A percentile compares a stretch with the other conserved stretches of the same genome.
Conservation (phyloP, 2,329 filamentous ascomycete genomes). For the Trichoderma hamatum region DNA sequence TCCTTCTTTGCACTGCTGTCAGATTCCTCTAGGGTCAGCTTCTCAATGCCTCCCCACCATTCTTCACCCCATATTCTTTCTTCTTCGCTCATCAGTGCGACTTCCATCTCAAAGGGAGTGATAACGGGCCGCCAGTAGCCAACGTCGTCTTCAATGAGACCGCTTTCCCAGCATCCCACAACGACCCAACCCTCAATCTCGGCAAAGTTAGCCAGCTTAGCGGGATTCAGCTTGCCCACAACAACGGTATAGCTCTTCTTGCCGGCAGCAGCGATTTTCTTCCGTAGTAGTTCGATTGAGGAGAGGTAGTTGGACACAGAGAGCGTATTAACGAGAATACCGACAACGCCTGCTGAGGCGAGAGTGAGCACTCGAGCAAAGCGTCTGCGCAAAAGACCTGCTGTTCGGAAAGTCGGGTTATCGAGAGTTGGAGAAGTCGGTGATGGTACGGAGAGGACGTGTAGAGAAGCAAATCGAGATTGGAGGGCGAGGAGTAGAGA, state of each 20-base stretch:
- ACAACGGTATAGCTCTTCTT: conserved; percentile 98
- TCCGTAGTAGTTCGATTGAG: conserved; percentile 73
- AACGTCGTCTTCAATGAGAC: conserved; percentile 77
- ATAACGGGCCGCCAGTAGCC: conserved; percentile 88
- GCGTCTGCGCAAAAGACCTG: conserved; percentile 71
- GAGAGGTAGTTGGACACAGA: conserved; percentile 87
- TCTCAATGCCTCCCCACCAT: conserved; percentile 87
- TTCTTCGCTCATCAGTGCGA: conserved; percentile 75
- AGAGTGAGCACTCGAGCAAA: conserved; percentile 86
- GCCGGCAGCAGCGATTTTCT: conserved; percentile 73
- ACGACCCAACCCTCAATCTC: conserved; percentile 97
- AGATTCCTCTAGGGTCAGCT: conserved; percentile 52
- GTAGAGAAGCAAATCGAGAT: conserved; percentile 75
- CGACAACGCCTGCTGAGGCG: conserved; percentile 80
- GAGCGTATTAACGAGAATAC: conserved; percentile 94
- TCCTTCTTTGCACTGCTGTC: conserved; percentile 27
- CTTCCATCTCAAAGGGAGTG: conserved; percentile 89
- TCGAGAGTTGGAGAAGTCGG: conserved; percentile 54
- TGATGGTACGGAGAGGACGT: conserved; percentile 73
- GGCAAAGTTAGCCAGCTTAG: conserved; percentile 94
- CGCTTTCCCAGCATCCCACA: conserved; percentile 97
- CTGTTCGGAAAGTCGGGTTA: conserved; percentile 49
- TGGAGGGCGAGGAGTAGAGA: conserved; percentile 85
- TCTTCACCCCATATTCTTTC: conserved; percentile 82
- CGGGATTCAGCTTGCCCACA: conserved; percentile 92